Evolutionary conservation across 1,139 yeast species (phyloP).

Genomic region (Blastobotrys proliferans): DNA sequence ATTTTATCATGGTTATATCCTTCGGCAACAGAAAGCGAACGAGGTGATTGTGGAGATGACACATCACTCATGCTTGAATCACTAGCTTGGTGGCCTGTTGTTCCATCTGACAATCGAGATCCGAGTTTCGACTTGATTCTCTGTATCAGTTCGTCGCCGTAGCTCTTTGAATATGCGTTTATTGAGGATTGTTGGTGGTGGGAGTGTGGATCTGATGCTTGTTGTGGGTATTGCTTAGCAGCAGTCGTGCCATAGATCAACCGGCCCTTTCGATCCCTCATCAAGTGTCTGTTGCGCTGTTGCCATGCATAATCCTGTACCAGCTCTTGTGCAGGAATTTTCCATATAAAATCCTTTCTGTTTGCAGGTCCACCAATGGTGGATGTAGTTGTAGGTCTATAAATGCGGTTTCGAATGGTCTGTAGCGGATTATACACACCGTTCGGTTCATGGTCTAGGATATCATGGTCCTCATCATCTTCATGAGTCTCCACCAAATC

Average conservation of each 20-base stretch:
- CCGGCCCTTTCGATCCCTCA: constrained; percentile 34
- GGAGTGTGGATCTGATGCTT: background rate
- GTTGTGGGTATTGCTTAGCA: no score
- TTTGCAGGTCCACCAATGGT: constrained; percentile 18
- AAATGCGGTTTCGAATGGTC: constrained; percentile 59
- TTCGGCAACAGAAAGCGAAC: no score
- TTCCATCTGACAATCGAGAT: constrained; percentile 9
- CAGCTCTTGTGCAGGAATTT: constrained; percentile 60
- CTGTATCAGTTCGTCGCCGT: constrained; percentile 22
- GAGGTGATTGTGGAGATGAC: no score
- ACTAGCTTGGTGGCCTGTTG: no score
- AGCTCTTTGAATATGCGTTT: constrained; percentile 10
- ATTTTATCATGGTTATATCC: no score
- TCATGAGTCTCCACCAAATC: constrained; percentile 11
- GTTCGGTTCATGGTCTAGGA: background rate
- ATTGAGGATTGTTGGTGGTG: constrained; percentile 2
- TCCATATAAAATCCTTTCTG: constrained; percentile 49
- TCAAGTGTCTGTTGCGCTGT: constrained; percentile 57
- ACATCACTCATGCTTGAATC: constrained; percentile 15
- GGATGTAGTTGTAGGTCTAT: constrained; percentile 45
- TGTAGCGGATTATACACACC: constrained; percentile 69
- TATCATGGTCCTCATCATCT: constrained; percentile 21
- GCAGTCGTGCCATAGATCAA: background rate
- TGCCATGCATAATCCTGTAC: constrained; percentile 66
- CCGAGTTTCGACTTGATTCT: constrained; percentile 20